Base-by-base conservation (phyloP, 176 grass and related monocot species). In the Elymus sibiricus region DNA sequence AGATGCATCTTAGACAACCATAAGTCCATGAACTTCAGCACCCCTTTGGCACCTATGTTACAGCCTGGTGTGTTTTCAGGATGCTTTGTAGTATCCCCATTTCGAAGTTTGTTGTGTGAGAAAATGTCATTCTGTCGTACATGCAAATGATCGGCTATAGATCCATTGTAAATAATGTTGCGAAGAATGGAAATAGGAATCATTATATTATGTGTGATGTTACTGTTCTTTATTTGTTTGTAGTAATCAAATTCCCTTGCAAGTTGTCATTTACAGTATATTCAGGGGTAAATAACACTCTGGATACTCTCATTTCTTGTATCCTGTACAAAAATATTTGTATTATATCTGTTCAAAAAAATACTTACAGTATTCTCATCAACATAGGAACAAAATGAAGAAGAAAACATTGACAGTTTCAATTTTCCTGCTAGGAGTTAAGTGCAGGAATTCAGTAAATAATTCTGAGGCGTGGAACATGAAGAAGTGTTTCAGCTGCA, bases 161-260 rank as follows among this genome's bases (percentile, higher is more conserved):
- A 12, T 19, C n/a, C 29, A 47, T 3, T 84, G 89, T 88, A 81
- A 81, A 91, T 91, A 91, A 84, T 61, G 16, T 21, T 32, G 12
- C 22, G 40, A 42, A 85, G 14, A 9, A 71, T 31, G 28, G 26
- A 69, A 40, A 46, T 15, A 59, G 68, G 7, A 21, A 16, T 26
- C 51, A 29, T 13, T 21, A n/a, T 55, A 31, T 11, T 60, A 5
- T 61, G 13, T 25, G 19, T 61, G 22, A 19, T 86, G 84, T 19
- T 65, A 25, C 19, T 73, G 9, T n/a, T 82, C 15, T 70, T 68
- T 14, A 38, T 26, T 56, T 42, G 12, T 73, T 56, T 42, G 15
- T 32, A 9, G 47, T 71, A 19, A 21, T 79, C 49, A 29, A 38
- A 29, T 53, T 15, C 19, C 73, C 26, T 59, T 34, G 25, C 58